Conservation (phyloP, 1,139 yeast genomes). For the Meyerozyma sp. region DNA sequence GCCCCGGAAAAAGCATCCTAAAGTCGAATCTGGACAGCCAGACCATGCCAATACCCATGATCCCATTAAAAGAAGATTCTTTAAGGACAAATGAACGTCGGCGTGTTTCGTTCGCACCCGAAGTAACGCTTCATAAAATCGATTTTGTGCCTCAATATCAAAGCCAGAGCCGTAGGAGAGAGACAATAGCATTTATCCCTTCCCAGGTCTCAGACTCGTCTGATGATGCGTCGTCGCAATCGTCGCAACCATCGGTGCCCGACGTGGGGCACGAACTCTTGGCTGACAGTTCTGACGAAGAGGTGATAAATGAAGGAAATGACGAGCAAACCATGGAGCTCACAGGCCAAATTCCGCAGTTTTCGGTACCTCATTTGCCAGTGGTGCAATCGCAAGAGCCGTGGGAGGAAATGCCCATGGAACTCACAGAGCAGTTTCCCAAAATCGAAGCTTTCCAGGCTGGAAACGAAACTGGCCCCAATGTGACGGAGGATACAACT, state of each 20-base stretch:
- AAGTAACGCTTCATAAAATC: constrained; percentile 66
- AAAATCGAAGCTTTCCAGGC: constrained; percentile 4
- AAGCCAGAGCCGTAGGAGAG: constrained; percentile 25
- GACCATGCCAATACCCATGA: neutral
- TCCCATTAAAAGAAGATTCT: neutral
- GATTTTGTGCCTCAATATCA: constrained; percentile 36
- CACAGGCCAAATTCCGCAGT: constrained; percentile 6
- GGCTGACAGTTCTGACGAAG: neutral
- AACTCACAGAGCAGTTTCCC: constrained; percentile 3
- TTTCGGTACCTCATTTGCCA: constrained; percentile 1
- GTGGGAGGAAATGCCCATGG: constrained; percentile 1
- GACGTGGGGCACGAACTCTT: neutral
- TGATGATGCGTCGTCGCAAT: neutral
- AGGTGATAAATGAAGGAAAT: neutral
- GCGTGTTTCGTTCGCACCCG: constrained; percentile 73
- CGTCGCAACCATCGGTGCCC: neutral
- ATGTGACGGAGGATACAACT: neutral
- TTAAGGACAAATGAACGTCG: constrained; percentile 15
- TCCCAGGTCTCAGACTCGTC: neutral
- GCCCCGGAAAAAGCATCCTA: neutral
- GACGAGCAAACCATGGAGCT: constrained; percentile 9
- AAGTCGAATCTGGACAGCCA: neutral
- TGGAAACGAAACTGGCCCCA: neutral
- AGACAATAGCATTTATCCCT: constrained; percentile 26
- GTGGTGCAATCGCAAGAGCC: constrained; percentile 2